Base-by-base conservation (phyloP, 2,329 filamentous ascomycete genomes). In the Aspergillus neotritici region DNA sequence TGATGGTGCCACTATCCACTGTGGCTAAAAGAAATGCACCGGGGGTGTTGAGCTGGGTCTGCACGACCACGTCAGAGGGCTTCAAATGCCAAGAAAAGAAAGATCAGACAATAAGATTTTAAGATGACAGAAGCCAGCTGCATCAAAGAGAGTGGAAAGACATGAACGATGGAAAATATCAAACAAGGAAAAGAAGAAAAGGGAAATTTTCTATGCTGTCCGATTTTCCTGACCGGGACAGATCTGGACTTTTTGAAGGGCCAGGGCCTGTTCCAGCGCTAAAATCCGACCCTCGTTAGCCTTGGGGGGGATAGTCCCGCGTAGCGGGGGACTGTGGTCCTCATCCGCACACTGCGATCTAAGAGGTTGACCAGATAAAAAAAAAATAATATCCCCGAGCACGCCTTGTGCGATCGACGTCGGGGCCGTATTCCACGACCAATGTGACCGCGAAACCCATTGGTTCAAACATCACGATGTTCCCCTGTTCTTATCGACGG, bases 41-140 rank as follows among this genome's bases (percentile, higher is more conserved):
- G 46, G 36, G 37, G 46, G 40, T 41, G 50, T 44, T 34, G 44
- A 51, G 51, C 48, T 54, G 49, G 44, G 46, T 38, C 54, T 49
- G 53, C 51, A 54, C 44, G 51, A 55, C 51, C 63, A 66, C 62
- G 63, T 66, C 63, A 65, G 59, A 58, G 51, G 46, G 38, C 32
- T 32, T 41, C 9, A 40, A 41, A 40, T 12, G 17, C 21, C 34
- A 36, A 37, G 34, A 36, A 12, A 36, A 39, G 17, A 33, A 37
- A 33, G 32, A 41, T 13, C 12, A 36, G 30, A 42, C 32, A 37
- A 34, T 36, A 40, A 34, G 29, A 36, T 4, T 46, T 34, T 39
- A 35, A 42, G 16, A 36, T 40, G 41, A 41, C 37, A 31, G 37
- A 50, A 41, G 41, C 49, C 47, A 54, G 41, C 50, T 54, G 53